These are phyloP conservation scores for Kluyveromyces lactis DNA, from an alignment of 805 yeast species.

Conservation along the genomic window DNA sequence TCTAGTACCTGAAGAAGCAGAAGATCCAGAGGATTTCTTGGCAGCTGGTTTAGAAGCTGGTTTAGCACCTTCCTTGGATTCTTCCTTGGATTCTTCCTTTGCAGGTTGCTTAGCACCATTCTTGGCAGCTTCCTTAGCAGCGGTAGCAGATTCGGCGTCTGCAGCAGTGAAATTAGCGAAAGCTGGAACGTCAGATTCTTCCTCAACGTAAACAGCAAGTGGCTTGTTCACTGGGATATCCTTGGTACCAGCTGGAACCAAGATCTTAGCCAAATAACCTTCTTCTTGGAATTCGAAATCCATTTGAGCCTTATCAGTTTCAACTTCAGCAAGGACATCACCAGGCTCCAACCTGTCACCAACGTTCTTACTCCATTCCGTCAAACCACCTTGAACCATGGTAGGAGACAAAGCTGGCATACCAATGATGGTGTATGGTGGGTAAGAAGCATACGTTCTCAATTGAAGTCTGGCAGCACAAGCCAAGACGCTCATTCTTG, in stretches of 20 bases:
- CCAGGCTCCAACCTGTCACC: conserved; percentile 90
- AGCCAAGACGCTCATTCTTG: conserved; percentile 17
- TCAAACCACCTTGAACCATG: conserved; percentile 92
- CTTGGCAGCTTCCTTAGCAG: conserved; percentile 32
- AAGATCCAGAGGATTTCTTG: conserved; percentile 23
- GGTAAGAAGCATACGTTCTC: conserved; percentile 43
- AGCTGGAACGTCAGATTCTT: conserved; percentile 74
- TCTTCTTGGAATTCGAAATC: conserved; percentile 98
- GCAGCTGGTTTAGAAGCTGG: conserved; percentile 24
- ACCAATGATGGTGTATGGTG: conserved; percentile 78
- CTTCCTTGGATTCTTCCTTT: conserved; percentile 22
- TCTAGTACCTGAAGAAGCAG: conserved; percentile 48
- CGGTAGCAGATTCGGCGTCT: conserved; percentile 42
- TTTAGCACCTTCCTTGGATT: conserved; percentile 18
- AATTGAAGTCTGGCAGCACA: conserved; percentile 18
- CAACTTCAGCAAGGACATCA: conserved; percentile 92
- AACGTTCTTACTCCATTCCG: conserved; percentile 79
- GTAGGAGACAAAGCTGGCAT: conserved; percentile 99
- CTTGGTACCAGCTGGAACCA: conserved; percentile 76
- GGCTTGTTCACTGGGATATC: conserved; percentile 93
- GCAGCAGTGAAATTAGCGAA: conserved; percentile 83
- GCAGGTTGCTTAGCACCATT: conserved; percentile 9
- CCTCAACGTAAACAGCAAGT: conserved; percentile 93
- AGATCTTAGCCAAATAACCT: conserved; percentile 81
- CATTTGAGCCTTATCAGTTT: conserved; percentile 97